Evolutionary conservation across 1,284 basidiomycete species (phyloP).

Genomic region (Rhodotorula sp.): DNA sequence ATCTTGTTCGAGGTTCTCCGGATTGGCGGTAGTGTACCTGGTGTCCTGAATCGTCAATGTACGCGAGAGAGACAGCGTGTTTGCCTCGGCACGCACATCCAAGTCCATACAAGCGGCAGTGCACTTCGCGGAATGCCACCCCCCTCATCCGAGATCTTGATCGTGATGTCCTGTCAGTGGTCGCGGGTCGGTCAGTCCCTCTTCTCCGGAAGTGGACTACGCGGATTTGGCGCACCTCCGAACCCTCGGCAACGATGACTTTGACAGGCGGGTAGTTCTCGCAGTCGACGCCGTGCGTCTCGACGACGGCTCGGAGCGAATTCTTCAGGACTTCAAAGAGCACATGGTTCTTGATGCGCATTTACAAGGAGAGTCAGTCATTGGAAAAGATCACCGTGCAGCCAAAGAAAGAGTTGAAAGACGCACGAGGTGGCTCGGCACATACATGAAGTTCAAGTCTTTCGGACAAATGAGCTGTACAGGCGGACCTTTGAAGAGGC

Average conservation of each 20-base stretch:
- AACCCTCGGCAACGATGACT: constrained; percentile 92
- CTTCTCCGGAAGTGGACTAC: too few relatives aligned
- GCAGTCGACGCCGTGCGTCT: constrained; percentile 80
- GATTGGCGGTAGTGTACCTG: constrained; percentile 95
- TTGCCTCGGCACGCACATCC: constrained; percentile 55
- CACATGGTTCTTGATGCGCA: constrained; percentile 66
- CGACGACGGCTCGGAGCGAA: constrained; percentile 93
- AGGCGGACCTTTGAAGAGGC: constrained; percentile 91
- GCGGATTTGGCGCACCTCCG: constrained; percentile 50
- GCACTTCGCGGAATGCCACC: constrained; percentile 93
- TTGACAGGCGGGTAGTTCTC: constrained; percentile 94
- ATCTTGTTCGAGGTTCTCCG: constrained; percentile 78
- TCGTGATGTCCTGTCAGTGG: constrained; percentile 75
- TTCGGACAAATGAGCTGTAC: constrained; percentile 94
- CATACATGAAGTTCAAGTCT: constrained; percentile 87
- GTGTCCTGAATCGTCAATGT: constrained; percentile 26
- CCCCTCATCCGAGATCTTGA: constrained; percentile 96
- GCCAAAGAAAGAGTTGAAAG: not conserved
- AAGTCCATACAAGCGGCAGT: constrained; percentile 96
- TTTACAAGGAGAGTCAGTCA: not conserved
- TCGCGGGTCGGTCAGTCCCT: constrained; percentile 48
- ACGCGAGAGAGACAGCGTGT: not conserved
- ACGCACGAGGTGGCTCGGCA: constrained; percentile 74
- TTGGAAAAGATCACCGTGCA: constrained; percentile 33
- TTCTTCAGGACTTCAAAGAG: constrained; percentile 99